Conservation (phyloP, 2,329 filamentous ascomycete species). For the Calonectria pseudoreteaudii region DNA sequence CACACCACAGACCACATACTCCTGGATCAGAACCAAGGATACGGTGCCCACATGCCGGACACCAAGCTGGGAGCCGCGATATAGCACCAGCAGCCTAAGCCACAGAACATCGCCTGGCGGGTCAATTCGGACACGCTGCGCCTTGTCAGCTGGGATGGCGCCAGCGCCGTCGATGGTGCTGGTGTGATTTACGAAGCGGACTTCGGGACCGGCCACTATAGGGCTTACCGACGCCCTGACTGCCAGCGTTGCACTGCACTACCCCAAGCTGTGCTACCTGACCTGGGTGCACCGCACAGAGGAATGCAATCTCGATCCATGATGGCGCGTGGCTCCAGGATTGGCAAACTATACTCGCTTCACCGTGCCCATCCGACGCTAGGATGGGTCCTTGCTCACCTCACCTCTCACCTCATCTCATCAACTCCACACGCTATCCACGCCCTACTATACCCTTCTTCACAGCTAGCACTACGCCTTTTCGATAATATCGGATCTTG, state of each 20-base stretch:
- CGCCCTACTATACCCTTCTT: constrained; percentile 7
- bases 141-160: constrained; percentile 40
- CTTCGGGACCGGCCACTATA: constrained; percentile 11
- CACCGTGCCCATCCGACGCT: constrained; percentile 10
- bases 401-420: constrained; percentile 1
- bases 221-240: constrained; percentile 19
- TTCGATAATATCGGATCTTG: constrained; percentile 29
- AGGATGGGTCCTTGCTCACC: constrained; percentile 6
- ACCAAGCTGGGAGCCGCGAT: constrained; percentile 36
- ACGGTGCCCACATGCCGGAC: not conserved
- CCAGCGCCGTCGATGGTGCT: constrained; percentile 39
- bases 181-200: constrained; percentile 24
- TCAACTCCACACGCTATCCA: constrained; percentile 5
- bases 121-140: constrained; percentile 49
- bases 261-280: constrained; percentile 33
- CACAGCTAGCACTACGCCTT: constrained; percentile 8
- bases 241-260: constrained; percentile 28
- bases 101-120: constrained; percentile 49
- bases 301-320: constrained; percentile 25
- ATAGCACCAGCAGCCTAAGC: constrained; percentile 49
- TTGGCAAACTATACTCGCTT: constrained; percentile 21
- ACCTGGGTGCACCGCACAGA: constrained; percentile 27
- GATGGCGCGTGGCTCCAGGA: constrained; percentile 7
- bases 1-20: not conserved
- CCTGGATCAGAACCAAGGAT: not conserved